phyloP scores from a whole-genome alignment of 352 stramenopile species.

The Pythium phragmitis region DNA sequence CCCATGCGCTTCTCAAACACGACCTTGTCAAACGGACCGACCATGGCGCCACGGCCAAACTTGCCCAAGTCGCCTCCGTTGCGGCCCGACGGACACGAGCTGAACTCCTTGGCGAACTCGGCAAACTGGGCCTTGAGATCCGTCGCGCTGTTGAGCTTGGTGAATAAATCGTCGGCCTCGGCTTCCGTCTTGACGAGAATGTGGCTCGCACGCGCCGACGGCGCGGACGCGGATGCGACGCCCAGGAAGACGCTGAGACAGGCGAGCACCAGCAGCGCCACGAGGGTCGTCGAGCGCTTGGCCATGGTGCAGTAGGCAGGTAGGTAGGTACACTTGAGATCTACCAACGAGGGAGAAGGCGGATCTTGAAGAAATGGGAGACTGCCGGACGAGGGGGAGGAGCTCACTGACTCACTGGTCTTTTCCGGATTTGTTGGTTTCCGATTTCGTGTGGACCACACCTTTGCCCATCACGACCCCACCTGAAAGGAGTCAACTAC shows the following conservation, averaged over 20 bases:
- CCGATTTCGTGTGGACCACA: constrained; percentile 16
- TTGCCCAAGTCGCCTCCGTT: constrained; percentile 65
- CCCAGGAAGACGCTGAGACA: constrained; percentile 35
- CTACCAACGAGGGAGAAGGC: background rate
- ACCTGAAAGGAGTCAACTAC: background rate
- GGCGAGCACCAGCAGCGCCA: constrained; percentile 30
- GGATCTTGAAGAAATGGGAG: constrained; percentile 10
- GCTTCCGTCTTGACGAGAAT: constrained; percentile 69
- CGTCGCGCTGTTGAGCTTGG: constrained; percentile 42
- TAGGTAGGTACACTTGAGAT: background rate
- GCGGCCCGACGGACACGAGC: constrained; percentile 64
- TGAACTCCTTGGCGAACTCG: constrained; percentile 56
- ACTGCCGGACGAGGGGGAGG: background rate
- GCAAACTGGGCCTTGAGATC: constrained; percentile 53
- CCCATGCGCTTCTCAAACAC: constrained; percentile 68
- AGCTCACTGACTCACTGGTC: background rate
- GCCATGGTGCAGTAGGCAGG: constrained; percentile 11
- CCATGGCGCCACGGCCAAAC: constrained; percentile 74
- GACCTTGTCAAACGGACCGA: constrained; percentile 74
- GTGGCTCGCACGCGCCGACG: constrained; percentile 67
- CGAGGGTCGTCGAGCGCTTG: constrained; percentile 19
- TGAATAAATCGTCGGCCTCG: constrained; percentile 51
- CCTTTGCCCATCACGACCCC: constrained; percentile 10
- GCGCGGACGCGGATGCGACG: constrained; percentile 34
- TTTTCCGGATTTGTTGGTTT: constrained; percentile 8